Percentiles rank a stretch among this genome's conserved stretches.
phyloP scores from a whole-genome alignment of 2,329 filamentous ascomycete genomes.

The Apiospora sp. region DNA sequence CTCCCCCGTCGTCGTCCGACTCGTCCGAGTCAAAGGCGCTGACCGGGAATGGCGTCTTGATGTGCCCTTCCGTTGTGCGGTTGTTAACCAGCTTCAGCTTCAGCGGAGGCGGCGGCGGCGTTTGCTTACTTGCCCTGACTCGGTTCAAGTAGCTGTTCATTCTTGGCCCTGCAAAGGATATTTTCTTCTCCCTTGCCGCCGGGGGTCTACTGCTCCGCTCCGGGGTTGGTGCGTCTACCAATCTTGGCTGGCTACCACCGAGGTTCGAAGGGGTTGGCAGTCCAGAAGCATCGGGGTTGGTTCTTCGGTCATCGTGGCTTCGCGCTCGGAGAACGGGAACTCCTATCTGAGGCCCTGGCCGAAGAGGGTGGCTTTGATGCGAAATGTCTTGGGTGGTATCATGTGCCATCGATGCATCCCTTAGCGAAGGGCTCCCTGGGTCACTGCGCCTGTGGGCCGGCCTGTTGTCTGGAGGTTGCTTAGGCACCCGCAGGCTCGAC shows the following conservation, averaged over 20 bases:
- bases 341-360: neutral
- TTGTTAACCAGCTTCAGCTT: constrained; percentile 13
- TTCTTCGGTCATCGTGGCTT: constrained; percentile 7
- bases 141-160: neutral
- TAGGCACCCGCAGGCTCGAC: constrained; percentile 12
- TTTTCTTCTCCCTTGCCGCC: neutral
- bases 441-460: constrained; percentile 6
- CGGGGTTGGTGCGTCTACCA: neutral
- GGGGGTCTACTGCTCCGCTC: neutral
- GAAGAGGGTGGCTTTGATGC: neutral
- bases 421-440: neutral
- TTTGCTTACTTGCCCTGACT: constrained; percentile 1
- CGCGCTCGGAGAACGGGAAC: neutral
- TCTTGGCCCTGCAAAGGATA: neutral
- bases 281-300: neutral
- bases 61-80: constrained; percentile 23
- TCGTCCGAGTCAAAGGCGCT: constrained; percentile 36
- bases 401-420: neutral
- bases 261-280: neutral
- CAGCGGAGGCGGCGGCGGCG: neutral
- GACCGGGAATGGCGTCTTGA: constrained; percentile 31
- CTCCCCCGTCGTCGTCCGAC: constrained; percentile 25
- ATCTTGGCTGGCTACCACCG: neutral
- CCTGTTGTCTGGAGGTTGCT: neutral
- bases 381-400: neutral